Evolutionary conservation across 2,329 filamentous ascomycete species (phyloP).

Genomic region (Bisporella sp.): DNA sequence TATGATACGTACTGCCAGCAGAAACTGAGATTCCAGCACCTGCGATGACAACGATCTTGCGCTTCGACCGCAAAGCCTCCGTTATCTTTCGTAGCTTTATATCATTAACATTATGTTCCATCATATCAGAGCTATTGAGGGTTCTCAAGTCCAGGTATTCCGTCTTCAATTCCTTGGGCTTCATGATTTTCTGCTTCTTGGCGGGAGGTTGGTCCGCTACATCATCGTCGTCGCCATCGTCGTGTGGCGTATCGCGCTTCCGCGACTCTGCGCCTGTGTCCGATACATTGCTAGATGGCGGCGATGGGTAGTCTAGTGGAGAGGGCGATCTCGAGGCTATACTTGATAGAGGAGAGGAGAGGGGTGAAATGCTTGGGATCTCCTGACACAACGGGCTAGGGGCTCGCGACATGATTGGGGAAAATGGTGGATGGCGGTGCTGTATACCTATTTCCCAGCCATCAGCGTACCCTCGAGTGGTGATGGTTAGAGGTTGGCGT

Average conservation of each 20-base stretch:
- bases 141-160: slow-evolving; percentile 66
- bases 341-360: slow-evolving; percentile 29
- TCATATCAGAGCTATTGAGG: slow-evolving; percentile 36
- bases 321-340: slow-evolving; percentile 30
- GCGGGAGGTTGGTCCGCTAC: slow-evolving; percentile 45
- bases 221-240: slow-evolving; percentile 42
- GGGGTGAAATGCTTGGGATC: slow-evolving; percentile 7
- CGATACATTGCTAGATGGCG: slow-evolving; percentile 21
- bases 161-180: slow-evolving; percentile 67
- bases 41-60: slow-evolving; percentile 94
- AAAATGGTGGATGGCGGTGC: too few relatives aligned
- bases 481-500: too few relatives aligned
- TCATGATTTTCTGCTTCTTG: slow-evolving; percentile 66
- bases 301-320: slow-evolving; percentile 24
- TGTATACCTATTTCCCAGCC: too few relatives aligned
- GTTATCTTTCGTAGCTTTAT: slow-evolving; percentile 63
- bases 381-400: too few relatives aligned
- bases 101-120: slow-evolving; percentile 47
- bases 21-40: slow-evolving; percentile 96
- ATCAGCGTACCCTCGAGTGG: too few relatives aligned
- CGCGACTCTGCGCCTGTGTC: slow-evolving; percentile 14
- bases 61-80: slow-evolving; percentile 73
- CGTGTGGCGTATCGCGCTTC: slow-evolving; percentile 13
- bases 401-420: too few relatives aligned
- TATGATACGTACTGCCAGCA: slow-evolving; percentile 66